A percentile compares a stretch with the other conserved stretches of the same genome.
These are phyloP conservation scores for Pyricularia sp. DNA, from an alignment of 2,329 filamentous ascomycete species.

Conservation along the genomic window DNA sequence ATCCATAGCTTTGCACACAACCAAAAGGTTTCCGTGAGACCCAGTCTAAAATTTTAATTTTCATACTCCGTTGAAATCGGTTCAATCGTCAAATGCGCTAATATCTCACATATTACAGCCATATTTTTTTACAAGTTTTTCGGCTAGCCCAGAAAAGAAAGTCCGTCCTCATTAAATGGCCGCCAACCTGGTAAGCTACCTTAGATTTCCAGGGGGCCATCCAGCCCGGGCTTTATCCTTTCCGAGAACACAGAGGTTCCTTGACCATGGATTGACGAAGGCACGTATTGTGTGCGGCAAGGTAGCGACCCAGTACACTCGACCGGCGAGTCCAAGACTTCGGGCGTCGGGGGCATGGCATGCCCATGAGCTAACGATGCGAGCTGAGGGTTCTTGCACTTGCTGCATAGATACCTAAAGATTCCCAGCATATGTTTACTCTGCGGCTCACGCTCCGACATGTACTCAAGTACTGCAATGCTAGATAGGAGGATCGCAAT, in stretches of 20 bases:
- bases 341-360: not conserved
- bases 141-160: not conserved
- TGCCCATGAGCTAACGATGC: not conserved
- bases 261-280: not conserved
- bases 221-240: not conserved
- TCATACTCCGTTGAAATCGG: not conserved
- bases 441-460: not conserved
- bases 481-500: not conserved
- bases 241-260: not conserved
- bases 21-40: not conserved
- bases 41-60: not conserved
- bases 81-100: not conserved
- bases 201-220: not conserved
- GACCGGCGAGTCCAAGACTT: not conserved
- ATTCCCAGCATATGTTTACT: not conserved
- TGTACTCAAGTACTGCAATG: not conserved
- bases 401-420: slow-evolving; percentile 2
- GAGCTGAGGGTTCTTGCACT: slow-evolving; percentile 1
- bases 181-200: not conserved
- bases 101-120: not conserved
- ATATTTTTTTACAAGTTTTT: not conserved
- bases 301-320: not conserved
- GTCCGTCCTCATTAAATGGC: not conserved
- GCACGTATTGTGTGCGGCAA: not conserved
- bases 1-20: not conserved